Percentiles rank a stretch among this genome's conserved stretches.
These are phyloP conservation scores for Cenchrus fungigraminus DNA, from an alignment of 176 grass and related monocot species.

Conservation along the genomic window DNA sequence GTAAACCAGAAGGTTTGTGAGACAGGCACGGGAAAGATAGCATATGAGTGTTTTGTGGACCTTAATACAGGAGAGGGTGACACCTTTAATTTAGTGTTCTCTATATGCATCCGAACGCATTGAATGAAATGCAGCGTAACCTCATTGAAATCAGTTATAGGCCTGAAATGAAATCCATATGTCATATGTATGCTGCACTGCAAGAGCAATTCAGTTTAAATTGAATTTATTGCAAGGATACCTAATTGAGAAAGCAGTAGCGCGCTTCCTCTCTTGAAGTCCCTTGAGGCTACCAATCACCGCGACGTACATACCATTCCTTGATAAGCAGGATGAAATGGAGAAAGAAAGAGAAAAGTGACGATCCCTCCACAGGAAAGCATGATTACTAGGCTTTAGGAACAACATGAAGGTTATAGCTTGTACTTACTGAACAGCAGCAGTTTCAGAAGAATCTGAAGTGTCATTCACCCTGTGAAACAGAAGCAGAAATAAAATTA, in stretches of 20 bases:
- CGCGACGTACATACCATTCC: constrained; percentile 89
- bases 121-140: constrained; percentile 90
- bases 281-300: constrained; percentile 84
- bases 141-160: constrained; percentile 77
- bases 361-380: background rate
- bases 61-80: background rate
- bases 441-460: constrained; percentile 80
- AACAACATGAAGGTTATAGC: background rate
- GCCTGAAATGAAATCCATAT: constrained; percentile 55
- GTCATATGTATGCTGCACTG: background rate
- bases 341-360: background rate
- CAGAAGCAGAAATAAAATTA: constrained; percentile 31
- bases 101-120: constrained; percentile 72
- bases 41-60: background rate
- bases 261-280: constrained; percentile 79
- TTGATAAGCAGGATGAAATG: constrained; percentile 41
- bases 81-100: constrained; percentile 82
- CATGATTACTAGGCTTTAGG: background rate
- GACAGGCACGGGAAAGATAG: background rate
- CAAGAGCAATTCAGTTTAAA: background rate
- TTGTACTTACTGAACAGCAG: constrained; percentile 70
- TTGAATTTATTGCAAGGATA: constrained; percentile 29
- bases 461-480: constrained; percentile 78
- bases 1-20: constrained; percentile 10
- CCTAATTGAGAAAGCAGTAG: constrained; percentile 80